Conservation (phyloP, 192 early-diverging fungal species). For the Mortierella claussenii region DNA sequence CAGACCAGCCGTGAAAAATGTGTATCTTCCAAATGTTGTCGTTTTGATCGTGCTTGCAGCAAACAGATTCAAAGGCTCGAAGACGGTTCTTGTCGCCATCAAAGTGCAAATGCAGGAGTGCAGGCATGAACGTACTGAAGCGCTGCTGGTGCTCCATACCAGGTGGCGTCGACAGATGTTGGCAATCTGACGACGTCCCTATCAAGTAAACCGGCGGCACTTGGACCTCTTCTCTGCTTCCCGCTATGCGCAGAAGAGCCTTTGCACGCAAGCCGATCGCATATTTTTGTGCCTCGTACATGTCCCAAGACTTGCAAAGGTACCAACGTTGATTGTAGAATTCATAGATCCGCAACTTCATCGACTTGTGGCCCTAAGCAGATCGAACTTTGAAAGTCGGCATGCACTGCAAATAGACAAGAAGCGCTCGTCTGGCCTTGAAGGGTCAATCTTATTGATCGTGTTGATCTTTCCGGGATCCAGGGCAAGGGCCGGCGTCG, state of each 20-base stretch:
- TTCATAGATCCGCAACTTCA: no score
- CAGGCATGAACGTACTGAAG: background rate
- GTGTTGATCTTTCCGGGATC: constrained; percentile 4
- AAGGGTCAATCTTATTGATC: background rate
- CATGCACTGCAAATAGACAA: background rate
- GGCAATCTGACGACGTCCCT: background rate
- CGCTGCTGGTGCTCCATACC: background rate
- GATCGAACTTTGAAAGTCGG: background rate
- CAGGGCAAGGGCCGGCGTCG: background rate
- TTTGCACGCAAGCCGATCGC: no score
- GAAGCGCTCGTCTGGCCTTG: background rate
- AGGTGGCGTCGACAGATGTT: background rate
- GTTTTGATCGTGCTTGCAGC: no score
- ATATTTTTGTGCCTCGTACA: background rate
- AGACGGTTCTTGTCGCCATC: background rate
- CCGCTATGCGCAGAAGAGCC: no score
- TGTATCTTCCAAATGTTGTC: no score
- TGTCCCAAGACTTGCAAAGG: background rate
- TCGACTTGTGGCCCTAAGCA: background rate
- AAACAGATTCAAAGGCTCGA: no score
- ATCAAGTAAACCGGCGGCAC: background rate
- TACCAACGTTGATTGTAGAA: background rate
- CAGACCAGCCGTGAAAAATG: no score
- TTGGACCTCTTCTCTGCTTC: no score
- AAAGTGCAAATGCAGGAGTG: no score